Evolutionary conservation across 148 eudicot species (phyloP).

Genomic region (Cornus kousa): DNA sequence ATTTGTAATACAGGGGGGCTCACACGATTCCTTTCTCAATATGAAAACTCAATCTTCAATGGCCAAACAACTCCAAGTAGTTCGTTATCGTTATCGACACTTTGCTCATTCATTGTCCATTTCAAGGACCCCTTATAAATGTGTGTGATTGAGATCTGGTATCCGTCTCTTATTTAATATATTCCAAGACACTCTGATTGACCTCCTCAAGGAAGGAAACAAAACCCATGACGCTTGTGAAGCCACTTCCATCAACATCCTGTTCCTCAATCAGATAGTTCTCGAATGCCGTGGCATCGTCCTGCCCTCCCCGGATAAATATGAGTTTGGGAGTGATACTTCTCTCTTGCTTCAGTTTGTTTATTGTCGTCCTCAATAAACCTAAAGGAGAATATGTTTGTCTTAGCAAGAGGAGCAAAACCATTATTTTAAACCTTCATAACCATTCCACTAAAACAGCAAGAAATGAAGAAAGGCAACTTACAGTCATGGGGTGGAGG

Average conservation of each 20-base stretch:
- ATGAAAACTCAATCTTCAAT: not conserved
- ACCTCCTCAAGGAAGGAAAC: conserved; percentile 95
- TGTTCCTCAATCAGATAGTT: conserved; percentile 95
- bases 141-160: not conserved
- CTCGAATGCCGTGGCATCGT: conserved; percentile 85
- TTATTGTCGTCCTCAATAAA: conserved; percentile 65
- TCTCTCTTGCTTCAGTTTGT: conserved; percentile 94
- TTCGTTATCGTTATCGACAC: not conserved
- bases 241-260: conserved; percentile 86
- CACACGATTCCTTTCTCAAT: not conserved
- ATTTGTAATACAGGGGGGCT: not conserved
- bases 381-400: conserved; percentile 40
- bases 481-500: conserved; percentile 99
- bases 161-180: conserved; percentile 43
- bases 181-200: conserved; percentile 64
- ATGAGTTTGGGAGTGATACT: conserved; percentile 86
- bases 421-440: not conserved
- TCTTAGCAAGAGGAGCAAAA: not conserved
- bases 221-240: conserved; percentile 82
- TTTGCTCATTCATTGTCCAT: not conserved
- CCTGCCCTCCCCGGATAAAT: conserved; percentile 83
- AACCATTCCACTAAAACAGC: not conserved
- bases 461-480: conserved; percentile 19
- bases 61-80: not conserved
- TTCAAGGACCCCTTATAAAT: not conserved